Base-by-base conservation (phyloP, 2,329 filamentous ascomycete genomes). In the Talaromyces pinophilus region DNA sequence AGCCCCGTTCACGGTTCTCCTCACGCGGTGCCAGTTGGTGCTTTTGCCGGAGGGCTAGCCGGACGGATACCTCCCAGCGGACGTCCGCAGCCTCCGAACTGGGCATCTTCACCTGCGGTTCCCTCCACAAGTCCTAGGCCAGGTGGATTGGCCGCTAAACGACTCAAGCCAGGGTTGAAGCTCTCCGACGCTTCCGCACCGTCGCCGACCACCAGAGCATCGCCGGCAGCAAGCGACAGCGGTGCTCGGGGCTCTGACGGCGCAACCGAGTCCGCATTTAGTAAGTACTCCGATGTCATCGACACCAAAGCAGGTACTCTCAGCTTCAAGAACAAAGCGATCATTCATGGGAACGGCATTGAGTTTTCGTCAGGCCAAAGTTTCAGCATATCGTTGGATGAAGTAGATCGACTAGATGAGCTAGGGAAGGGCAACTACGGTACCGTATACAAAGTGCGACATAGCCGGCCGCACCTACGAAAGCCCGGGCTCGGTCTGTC, bases 351-450 rank as follows among this genome's bases (percentile, higher is more conserved):
- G 30, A 88, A 91, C 17, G 95, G 95, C 30, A 93, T 99, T 68
- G 90, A 98, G 74, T 99, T 99, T 75, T 90, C 91, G 28, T 93
- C 91, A 66, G 95, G 95, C 2, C 90, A 90, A 63, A 92, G 89
- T 19, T 98, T 99, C 79, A 92, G 86, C 74, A 98, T 99, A 74
- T 98, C 94, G 3, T 84, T 99, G 50, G 94, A 99, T 74, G 94
- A 99, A 77, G 91, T 99, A 5, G 92, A 98, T 72, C 94, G 92
- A 1, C 77, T 98, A 66, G 92, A 94, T 68, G 95, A 99, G 81
- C 82, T 99, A 13, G 95, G 95, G 57, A 99, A 98, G 79, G 95
- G 95, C 48, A 99, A 99, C 77, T 99, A 99, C 73, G 95, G 95
- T 67, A 98, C 94, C 1, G 95, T 99, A 3, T 98, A 96, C 85